Base-by-base conservation (phyloP, 2,329 filamentous ascomycete genomes). In the Beauveria sp. region DNA sequence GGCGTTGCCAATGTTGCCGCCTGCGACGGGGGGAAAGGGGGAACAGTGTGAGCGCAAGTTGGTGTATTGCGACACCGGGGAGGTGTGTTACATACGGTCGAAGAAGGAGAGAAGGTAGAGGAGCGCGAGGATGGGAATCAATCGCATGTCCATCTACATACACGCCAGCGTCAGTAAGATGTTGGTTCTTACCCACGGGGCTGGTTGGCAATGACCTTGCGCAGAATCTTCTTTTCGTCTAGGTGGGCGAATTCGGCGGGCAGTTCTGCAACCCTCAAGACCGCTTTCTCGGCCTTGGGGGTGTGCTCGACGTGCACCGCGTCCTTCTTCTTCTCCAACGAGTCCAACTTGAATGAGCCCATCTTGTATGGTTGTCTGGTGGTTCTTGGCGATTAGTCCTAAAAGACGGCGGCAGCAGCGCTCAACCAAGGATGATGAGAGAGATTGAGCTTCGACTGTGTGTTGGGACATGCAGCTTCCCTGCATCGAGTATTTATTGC, bases 41-140 rank as follows among this genome's bases (percentile, higher is more conserved):
- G 14, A 14, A 34, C 14, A 34, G 12, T 42, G 43, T 55, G 20
- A 50, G 51, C 50, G 47, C n/a, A 30, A 26, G n/a, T 5, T 12
- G 42, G 65, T 45, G 24, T 18, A 10, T 34, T 46, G 22, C 26
- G 22, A 16, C 14, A 43, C 38, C 7, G 24, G 8, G 47, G 26
- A 18, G 5, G 1, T 16, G 5, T 34, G 30, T 2, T 16, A 43
- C 68, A 60, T 45, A 70, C 76, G 77, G 69, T 88, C 86, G 24
- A 88, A 77, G 67, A 86, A 88, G 55, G 83, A 86, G 1, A 88
- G 75, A 0, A 88, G 74, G 65, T 87, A 88, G 1, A 88, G 76
- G 60, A 81, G 28, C 34, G 88, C 77, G 82, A 92, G 65, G 86
- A 78, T 78, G 0, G 82, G 82, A 30, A 79, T 77, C 30, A 79